These are phyloP conservation scores for Rhytidiadelphus loreus DNA, from an alignment of 225 moss, liverwort and hornwort genomes.

Conservation along the genomic window DNA sequence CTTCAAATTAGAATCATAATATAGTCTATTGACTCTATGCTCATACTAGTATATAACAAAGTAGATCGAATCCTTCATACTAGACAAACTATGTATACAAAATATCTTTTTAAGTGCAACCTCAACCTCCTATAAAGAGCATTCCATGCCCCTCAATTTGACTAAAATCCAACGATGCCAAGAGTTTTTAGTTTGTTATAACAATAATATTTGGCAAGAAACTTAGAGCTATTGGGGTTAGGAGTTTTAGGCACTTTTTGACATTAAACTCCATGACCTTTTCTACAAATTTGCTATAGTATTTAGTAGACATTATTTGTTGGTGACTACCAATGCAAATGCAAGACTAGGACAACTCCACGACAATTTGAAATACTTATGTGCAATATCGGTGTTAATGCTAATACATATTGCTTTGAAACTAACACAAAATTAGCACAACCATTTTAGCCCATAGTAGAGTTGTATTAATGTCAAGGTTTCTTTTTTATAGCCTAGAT, in stretches of 20 bases:
- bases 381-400: too few species aligned
- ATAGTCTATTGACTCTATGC: rapidly evolving
- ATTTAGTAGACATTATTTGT: not conserved
- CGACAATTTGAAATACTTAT: rapidly evolving
- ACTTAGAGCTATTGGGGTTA: not conserved
- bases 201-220: not conserved
- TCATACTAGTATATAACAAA: rapidly evolving
- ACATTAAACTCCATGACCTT: not conserved
- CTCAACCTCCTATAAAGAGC: not conserved
- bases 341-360: not conserved
- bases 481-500: too few species aligned
- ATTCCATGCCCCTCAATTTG: not conserved
- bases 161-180: rapidly evolving
- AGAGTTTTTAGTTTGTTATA: not conserved
- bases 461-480: not conserved
- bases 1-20: not conserved
- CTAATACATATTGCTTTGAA: not conserved
- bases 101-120: not conserved
- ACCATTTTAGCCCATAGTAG: too few species aligned
- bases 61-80: not conserved
- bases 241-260: not conserved
- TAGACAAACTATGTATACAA: not conserved
- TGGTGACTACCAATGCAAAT: rapidly evolving
- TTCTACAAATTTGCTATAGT: not conserved
- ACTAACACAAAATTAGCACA: not conserved